Conservation (phyloP, 305 asterid genomes). For the Fraxinus albicans region DNA sequence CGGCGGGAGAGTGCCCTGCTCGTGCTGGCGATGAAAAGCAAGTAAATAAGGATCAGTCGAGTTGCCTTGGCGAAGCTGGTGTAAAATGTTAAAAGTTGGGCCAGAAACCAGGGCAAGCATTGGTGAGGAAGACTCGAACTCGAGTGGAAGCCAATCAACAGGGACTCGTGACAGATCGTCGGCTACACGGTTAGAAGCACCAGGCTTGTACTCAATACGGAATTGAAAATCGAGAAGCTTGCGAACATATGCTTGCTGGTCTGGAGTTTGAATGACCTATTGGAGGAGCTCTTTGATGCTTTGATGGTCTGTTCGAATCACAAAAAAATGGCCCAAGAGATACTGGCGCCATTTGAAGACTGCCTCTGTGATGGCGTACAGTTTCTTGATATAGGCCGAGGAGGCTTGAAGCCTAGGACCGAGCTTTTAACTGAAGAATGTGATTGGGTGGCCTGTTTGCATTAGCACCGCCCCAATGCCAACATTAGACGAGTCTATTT, state of each 20-base stretch:
- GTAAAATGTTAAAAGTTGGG: no score
- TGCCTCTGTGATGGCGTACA: not conserved
- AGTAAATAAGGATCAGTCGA: no score
- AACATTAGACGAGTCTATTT: not conserved
- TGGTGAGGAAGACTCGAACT: not conserved
- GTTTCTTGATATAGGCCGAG: not conserved
- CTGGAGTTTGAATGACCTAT: not conserved
- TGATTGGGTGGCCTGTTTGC: not conserved
- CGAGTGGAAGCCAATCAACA: not conserved
- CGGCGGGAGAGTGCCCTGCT: no score
- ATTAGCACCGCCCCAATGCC: not conserved
- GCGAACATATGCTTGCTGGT: not conserved
- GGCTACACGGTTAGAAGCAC: not conserved
- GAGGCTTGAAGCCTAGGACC: not conserved
- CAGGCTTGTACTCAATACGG: not conserved
- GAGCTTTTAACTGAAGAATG: not conserved
- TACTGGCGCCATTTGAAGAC: constrained; percentile 15
- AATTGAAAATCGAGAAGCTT: not conserved
- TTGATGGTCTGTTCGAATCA: not conserved
- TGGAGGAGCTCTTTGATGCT: not conserved
- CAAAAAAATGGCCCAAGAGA: not conserved
- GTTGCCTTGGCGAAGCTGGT: no score
- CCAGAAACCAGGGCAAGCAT: no score
- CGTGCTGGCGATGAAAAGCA: no score
- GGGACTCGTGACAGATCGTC: not conserved